These are phyloP conservation scores for Hortiboletus rubellus DNA, from an alignment of 1,284 basidiomycete species.

Conservation along the genomic window DNA sequence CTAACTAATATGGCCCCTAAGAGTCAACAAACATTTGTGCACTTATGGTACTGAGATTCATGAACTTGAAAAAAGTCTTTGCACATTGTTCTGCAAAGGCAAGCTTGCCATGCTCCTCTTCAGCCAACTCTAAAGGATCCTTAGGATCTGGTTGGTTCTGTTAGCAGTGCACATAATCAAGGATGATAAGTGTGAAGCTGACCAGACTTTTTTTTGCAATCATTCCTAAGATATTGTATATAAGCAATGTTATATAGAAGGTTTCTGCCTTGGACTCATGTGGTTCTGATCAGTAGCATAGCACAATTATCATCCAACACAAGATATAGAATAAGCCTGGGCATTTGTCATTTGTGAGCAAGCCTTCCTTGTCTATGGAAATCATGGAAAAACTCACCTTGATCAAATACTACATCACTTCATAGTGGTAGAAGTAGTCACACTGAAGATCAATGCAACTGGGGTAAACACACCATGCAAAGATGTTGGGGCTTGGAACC, in stretches of 20 bases:
- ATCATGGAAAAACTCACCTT: background rate
- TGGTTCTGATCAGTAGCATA: slow-evolving; percentile 6
- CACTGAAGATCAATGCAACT: slow-evolving; percentile 6
- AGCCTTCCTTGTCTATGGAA: rapidly evolving
- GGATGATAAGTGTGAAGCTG: too few species aligned
- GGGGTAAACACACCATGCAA: slow-evolving; percentile 10
- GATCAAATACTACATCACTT: slow-evolving; percentile 6
- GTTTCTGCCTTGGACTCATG: background rate
- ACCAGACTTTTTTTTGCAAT: too few species aligned
- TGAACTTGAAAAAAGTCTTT: background rate
- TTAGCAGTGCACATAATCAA: too few species aligned
- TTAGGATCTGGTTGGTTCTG: too few species aligned
- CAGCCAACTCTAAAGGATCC: background rate
- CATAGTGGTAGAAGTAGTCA: slow-evolving; percentile 12
- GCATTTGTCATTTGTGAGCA: slow-evolving; percentile 1
- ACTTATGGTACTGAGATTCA: background rate
- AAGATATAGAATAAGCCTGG: background rate
- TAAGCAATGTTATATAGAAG: too few species aligned
- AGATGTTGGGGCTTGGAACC: slow-evolving; percentile 9
- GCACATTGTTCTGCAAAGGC: background rate
- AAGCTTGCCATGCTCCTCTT: background rate
- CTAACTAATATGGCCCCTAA: background rate
- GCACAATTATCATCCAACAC: slow-evolving; percentile 7
- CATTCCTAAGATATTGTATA: too few species aligned
- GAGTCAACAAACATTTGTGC: background rate